A percentile compares a stretch with the other conserved stretches of the same genome.
Evolutionary conservation across 306 rosid species (phyloP).

Genomic region (Quercus mongolica): DNA sequence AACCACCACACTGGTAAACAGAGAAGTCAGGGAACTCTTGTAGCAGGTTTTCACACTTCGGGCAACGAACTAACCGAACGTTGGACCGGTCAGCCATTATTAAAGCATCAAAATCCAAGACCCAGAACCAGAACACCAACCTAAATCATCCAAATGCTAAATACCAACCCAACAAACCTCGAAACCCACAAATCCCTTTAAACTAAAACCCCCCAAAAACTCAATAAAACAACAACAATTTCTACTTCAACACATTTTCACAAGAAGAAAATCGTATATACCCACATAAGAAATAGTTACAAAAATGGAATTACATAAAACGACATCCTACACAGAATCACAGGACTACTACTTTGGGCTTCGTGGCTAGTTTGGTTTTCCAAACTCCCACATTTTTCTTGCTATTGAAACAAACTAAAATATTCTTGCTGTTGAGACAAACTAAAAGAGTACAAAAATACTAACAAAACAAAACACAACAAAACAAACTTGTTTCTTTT

Average conservation of each 20-base stretch:
- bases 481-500: not conserved
- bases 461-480: not conserved
- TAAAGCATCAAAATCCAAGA: slow-evolving; percentile 6
- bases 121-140: slow-evolving; percentile 16
- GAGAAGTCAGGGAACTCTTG: slow-evolving; percentile 23
- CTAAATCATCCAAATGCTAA: not conserved
- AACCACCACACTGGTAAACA: slow-evolving; percentile 37
- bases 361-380: not conserved
- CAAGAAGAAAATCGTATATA: not conserved
- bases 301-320: not conserved
- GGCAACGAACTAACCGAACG: slow-evolving; percentile 34
- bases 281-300: not conserved
- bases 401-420: not conserved
- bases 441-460: too few species aligned
- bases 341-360: not conserved
- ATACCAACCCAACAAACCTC: slow-evolving; percentile 13
- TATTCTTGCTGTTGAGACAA: too few species aligned
- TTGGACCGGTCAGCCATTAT: slow-evolving; percentile 22
- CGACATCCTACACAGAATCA: not conserved
- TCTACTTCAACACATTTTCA: not conserved
- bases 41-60: slow-evolving; percentile 27
- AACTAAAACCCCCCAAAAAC: not conserved
- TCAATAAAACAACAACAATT: not conserved
- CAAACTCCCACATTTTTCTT: not conserved
- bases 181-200: slow-evolving; percentile 5